Evolutionary conservation across 129 eudicot species (phyloP).

Genomic region (Saposhnikovia divaricata): DNA sequence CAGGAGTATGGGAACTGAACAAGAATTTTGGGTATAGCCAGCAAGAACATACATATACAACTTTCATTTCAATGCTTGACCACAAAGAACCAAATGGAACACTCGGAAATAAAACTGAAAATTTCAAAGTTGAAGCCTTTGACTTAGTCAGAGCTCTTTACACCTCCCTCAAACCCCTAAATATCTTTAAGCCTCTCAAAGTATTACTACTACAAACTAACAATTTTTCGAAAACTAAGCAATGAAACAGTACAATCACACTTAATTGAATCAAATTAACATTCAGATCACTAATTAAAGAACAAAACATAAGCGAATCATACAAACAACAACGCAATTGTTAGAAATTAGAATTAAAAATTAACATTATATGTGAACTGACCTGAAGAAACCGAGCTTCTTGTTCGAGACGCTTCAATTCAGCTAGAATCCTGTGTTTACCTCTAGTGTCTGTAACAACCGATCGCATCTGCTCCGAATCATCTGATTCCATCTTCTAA

Average conservation of each 20-base stretch:
- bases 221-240: neutral
- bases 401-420: slow-evolving; percentile 61
- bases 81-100: neutral
- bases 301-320: neutral
- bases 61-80: neutral
- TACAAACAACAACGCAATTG: neutral
- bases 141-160: neutral
- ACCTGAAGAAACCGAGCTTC: slow-evolving; percentile 57
- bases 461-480: slow-evolving; percentile 28
- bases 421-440: slow-evolving; percentile 65
- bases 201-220: neutral
- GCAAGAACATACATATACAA: neutral
- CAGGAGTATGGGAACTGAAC: neutral
- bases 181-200: neutral
- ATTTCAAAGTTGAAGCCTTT: neutral
- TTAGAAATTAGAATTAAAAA: neutral
- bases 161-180: neutral
- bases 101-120: neutral
- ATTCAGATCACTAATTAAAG: neutral
- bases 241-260: neutral
- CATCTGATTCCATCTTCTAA: slow-evolving; percentile 33
- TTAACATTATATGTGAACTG: neutral
- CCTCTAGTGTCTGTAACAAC: slow-evolving; percentile 37
- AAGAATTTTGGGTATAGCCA: neutral
- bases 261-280: too few relatives aligned